Percentiles rank a stretch among this genome's conserved stretches.
These are phyloP conservation scores for Oldenlandia corymbosa DNA, from an alignment of 257 asterid genomes.

Conservation along the genomic window DNA sequence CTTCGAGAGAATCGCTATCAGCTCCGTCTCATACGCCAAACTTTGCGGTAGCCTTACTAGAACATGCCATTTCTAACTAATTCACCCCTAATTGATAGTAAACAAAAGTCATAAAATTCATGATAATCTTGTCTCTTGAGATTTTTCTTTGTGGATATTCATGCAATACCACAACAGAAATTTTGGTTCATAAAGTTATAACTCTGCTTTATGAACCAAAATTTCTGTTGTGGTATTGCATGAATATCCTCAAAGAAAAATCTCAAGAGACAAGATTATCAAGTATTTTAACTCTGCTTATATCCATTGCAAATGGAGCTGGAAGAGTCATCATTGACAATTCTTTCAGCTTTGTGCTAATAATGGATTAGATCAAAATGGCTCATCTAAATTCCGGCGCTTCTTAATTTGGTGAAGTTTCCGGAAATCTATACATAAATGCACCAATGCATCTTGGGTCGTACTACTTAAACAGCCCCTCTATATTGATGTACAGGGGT, in stretches of 20 bases:
- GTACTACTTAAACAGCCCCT: too few species aligned
- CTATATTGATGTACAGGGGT: too few species aligned
- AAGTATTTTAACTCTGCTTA: too few species aligned
- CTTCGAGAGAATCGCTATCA: background rate
- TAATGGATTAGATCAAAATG: too few species aligned
- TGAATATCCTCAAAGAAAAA: background rate
- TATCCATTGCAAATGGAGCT: too few species aligned
- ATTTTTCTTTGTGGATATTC: background rate
- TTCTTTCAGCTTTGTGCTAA: too few species aligned
- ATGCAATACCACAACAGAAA: background rate
- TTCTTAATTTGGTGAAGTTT: too few species aligned
- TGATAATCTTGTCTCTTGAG: background rate
- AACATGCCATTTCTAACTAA: background rate
- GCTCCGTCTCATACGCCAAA: background rate
- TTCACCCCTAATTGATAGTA: background rate
- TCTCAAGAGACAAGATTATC: background rate
- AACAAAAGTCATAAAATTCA: background rate
- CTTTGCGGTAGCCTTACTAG: background rate
- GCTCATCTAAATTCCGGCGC: too few species aligned
- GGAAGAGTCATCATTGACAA: too few species aligned
- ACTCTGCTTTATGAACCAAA: background rate
- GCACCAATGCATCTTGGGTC: too few species aligned
- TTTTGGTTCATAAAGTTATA: background rate
- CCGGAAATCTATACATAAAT: too few species aligned
- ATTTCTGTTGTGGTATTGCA: background rate